Evolutionary conservation across 192 early-diverging fungal genomes (phyloP).

Genomic region (Kappamyces sp.): DNA sequence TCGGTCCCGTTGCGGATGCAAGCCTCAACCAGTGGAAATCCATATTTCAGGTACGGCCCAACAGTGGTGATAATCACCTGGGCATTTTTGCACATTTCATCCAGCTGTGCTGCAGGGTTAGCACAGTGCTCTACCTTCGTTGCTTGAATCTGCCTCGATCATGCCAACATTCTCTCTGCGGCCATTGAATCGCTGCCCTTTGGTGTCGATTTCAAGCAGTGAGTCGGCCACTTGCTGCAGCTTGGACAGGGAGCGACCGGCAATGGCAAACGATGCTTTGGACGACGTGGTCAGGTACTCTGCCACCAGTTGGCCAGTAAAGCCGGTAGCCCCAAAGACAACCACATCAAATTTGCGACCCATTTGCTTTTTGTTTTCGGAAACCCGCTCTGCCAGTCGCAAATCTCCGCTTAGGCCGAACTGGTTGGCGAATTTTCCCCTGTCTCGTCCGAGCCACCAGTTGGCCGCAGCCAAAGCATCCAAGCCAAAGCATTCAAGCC

Average conservation of each 20-base stretch:
- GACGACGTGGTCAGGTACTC: slow-evolving; percentile 53
- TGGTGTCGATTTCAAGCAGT: slow-evolving; percentile 46
- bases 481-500: no score
- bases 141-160: slow-evolving; percentile 62
- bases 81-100: slow-evolving; percentile 51
- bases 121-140: slow-evolving; percentile 19
- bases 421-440: no score
- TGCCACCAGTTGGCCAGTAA: slow-evolving; percentile 68
- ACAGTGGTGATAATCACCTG: slow-evolving; percentile 76
- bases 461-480: no score
- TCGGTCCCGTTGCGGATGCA: slow-evolving; percentile 68
- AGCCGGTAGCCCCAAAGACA: slow-evolving; percentile 68
- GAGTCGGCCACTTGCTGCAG: slow-evolving; percentile 50
- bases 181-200: slow-evolving; percentile 19
- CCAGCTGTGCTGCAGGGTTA: slow-evolving; percentile 36
- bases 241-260: slow-evolving; percentile 65
- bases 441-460: no score
- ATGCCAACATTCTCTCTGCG: slow-evolving; percentile 39
- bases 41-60: slow-evolving; percentile 72
- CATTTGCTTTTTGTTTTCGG: background rate
- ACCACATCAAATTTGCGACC: slow-evolving; percentile 3
- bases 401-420: no score
- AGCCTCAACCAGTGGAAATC: slow-evolving; percentile 60
- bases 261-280: slow-evolving; percentile 65
- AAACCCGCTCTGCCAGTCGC: background rate